Conservation (phyloP, 257 asterid genomes). For the Dorcoceras hygrometricum region DNA sequence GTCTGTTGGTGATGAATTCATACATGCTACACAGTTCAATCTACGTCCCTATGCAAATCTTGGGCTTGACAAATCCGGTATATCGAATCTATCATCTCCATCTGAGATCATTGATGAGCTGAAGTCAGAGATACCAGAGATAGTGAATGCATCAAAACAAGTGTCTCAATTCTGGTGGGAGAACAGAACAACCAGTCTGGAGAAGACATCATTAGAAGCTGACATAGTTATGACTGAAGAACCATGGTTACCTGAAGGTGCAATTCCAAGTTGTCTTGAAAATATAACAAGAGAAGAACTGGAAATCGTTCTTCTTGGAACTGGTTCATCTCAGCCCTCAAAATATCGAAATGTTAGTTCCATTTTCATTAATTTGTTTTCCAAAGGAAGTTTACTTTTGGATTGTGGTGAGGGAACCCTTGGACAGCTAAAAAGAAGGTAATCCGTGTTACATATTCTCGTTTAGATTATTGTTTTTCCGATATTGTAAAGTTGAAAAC, state of each 20-base stretch:
- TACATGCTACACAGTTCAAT: conserved; percentile 49
- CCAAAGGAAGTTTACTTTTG: conserved; percentile 72
- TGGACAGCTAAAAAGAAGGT: conserved; percentile 97
- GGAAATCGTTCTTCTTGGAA: conserved; percentile 97
- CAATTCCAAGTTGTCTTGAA: conserved; percentile 77
- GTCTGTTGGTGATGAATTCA: conserved; percentile 13
- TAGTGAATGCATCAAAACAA: conserved; percentile 53
- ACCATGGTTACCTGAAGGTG: conserved; percentile 61
- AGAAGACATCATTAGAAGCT: conserved; percentile 18
- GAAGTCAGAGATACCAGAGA: conserved; percentile 75
- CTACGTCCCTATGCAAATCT: conserved; percentile 82
- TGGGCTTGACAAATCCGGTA: conserved; percentile 69
- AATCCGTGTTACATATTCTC: neutral
- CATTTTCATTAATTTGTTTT: conserved; percentile 77
- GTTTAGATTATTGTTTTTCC: neutral
- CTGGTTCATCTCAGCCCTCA: conserved; percentile 99
- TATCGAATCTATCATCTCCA: conserved; percentile 54
- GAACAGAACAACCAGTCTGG: conserved; percentile 18
- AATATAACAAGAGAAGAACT: conserved; percentile 65
- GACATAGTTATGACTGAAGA: conserved; percentile 45
- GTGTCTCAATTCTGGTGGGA: conserved; percentile 50
- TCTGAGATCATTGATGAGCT: conserved; percentile 63
- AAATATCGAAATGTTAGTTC: conserved; percentile 93
- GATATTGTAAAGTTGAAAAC: neutral
- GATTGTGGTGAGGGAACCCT: conserved; percentile 98